Evolutionary conservation across 768 basidiomycete species (phyloP).

Genomic region (Macrocybe gigantea): DNA sequence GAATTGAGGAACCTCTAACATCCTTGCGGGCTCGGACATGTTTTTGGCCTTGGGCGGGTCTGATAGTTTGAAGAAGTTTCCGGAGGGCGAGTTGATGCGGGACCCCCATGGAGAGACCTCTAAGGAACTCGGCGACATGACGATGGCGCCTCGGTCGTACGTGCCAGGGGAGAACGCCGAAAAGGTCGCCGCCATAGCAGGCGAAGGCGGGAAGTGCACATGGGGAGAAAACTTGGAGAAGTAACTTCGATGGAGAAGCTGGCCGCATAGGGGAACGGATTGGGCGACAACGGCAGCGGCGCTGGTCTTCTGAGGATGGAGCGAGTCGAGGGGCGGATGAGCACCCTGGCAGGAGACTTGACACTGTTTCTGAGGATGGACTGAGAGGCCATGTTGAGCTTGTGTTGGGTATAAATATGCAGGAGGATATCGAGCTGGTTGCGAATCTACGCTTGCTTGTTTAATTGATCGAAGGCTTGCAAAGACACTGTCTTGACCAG

Average conservation of each 20-base stretch:
- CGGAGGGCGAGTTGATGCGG: conserved; percentile 32
- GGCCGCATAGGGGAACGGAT: conserved; percentile 20
- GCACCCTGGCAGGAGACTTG: conserved; percentile 24
- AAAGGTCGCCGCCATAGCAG: conserved; percentile 49
- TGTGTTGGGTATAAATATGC: conserved; percentile 3
- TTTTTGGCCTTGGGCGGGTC: conserved; percentile 20
- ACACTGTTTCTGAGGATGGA: conserved; percentile 29
- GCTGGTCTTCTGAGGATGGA: conserved; percentile 37
- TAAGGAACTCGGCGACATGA: conserved; percentile 50
- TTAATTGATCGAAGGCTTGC: conserved; percentile 15
- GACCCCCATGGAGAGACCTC: conserved; percentile 51
- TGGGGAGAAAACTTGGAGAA: conserved; percentile 34
- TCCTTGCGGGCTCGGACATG: too few relatives aligned
- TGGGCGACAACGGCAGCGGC: conserved; percentile 30
- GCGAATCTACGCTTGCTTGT: too few relatives aligned
- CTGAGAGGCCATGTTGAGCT: conserved; percentile 29
- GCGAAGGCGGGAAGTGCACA: conserved; percentile 65
- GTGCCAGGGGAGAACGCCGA: conserved; percentile 49
- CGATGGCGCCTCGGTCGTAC: conserved; percentile 63
- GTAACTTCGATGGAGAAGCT: conserved; percentile 27
- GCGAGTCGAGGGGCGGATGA: conserved; percentile 21
- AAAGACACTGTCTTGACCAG: conserved; percentile 41
- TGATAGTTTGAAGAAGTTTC: conserved; percentile 27
- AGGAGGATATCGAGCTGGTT: too few relatives aligned
- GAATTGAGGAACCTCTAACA: conserved; percentile 4